Conservation (phyloP, 2,329 filamentous ascomycete species). For the Alternaria gaisen region DNA sequence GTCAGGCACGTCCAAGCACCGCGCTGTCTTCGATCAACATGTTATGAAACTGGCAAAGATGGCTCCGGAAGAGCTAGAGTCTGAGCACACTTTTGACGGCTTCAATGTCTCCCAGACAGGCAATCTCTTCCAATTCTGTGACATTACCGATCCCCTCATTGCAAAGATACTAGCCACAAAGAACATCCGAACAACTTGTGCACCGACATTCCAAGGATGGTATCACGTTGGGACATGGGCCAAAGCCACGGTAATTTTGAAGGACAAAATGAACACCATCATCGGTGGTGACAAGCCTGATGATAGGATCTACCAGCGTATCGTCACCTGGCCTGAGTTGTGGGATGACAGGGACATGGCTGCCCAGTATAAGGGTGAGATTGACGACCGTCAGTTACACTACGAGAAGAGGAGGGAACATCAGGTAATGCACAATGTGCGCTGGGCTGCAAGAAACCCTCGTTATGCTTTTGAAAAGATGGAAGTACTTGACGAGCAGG, state of each 20-base stretch:
- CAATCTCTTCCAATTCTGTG: constrained; percentile 93
- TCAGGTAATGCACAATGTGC: constrained; percentile 43
- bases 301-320: constrained; percentile 41
- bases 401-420: constrained; percentile 41
- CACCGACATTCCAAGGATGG: constrained; percentile 74
- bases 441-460: constrained; percentile 45
- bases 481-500: constrained; percentile 23
- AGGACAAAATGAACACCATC: constrained; percentile 73
- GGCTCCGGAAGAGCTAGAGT: constrained; percentile 34
- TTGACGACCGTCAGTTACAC: constrained; percentile 33
- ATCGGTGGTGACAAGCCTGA: constrained; percentile 47
- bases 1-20: constrained; percentile 36
- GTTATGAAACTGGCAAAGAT: constrained; percentile 34
- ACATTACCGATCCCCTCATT: constrained; percentile 84
- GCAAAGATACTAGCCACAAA: constrained; percentile 70
- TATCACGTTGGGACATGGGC: constrained; percentile 82
- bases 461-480: constrained; percentile 46
- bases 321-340: constrained; percentile 44
- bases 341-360: constrained; percentile 47
- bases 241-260: constrained; percentile 88
- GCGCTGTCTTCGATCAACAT: constrained; percentile 38
- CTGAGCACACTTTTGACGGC: constrained; percentile 81
- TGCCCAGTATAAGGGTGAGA: constrained; percentile 38
- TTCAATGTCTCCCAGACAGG: constrained; percentile 77
- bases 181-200: constrained; percentile 57